A percentile compares a stretch with the other conserved stretches of the same genome.
phyloP scores from a whole-genome alignment of 305 asterid species.

The Salvia sclarea region DNA sequence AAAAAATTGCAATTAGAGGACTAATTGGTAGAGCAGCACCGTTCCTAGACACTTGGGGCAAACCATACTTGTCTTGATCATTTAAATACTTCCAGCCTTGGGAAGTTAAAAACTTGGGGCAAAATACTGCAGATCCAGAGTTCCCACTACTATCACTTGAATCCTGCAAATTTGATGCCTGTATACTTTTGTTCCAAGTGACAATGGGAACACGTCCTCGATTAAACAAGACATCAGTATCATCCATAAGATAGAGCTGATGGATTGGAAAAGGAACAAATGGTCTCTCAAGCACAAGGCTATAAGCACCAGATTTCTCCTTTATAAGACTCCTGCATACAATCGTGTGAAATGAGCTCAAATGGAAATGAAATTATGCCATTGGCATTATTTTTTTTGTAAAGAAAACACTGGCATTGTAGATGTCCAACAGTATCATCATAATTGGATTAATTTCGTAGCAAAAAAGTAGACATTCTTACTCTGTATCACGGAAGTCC shows the following conservation, averaged over 20 bases:
- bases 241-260: conserved; percentile 60
- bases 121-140: conserved; percentile 75
- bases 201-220: conserved; percentile 78
- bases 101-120: conserved; percentile 65
- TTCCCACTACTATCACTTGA: conserved; percentile 61
- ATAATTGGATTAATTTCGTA: neutral
- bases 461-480: conserved; percentile 36
- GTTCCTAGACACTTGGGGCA: conserved; percentile 38
- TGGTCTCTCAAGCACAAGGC: conserved; percentile 94
- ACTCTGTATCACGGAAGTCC: conserved; percentile 83
- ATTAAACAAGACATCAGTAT: conserved; percentile 64
- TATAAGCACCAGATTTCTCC: conserved; percentile 66
- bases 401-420: neutral
- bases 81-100: conserved; percentile 76
- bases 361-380: too few species aligned
- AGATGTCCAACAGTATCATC: neutral
- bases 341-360: conserved; percentile 23
- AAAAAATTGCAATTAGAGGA: conserved; percentile 61
- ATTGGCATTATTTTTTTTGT: too few species aligned
- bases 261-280: conserved; percentile 82
- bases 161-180: conserved; percentile 48
- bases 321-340: conserved; percentile 67
- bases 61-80: conserved; percentile 42
- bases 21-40: too few species aligned
- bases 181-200: conserved; percentile 71